Base-by-base conservation (phyloP, 768 basidiomycete species). In the Leccinum disarticulatum region DNA sequence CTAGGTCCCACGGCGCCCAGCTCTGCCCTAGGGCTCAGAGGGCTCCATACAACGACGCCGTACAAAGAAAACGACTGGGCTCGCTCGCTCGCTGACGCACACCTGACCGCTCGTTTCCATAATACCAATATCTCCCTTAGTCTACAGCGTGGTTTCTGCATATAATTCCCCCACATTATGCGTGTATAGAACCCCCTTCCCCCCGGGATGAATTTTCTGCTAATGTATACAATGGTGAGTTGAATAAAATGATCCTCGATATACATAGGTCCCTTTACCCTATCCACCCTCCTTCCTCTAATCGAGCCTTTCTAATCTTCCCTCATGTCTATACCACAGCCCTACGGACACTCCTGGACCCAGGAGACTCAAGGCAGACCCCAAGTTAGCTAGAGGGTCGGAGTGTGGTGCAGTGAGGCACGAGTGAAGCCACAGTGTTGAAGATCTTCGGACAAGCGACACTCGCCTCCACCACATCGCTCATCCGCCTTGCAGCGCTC, bases 271-370 rank as follows among this genome's bases (percentile, higher is more conserved):
- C 9, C 52, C 57, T 8, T 46, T 46, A 31, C 11, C 43, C 13
- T 36, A 30, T 5, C 14, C 33, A 35, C 13, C 30, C 10, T 4
- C 1, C 43, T 30, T 5, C 25, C 17, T 6, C 35, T 25, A 9
- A 51, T 52, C 3, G 41, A 22, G 0, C 67, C 65, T 0, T 68
- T 66, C 54, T 63, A 69, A 48, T 47, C 65, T 0, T 64, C 64
- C 30, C 66, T 63, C 0, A 48, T 25, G 2, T 25, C 25, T 25
- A 25, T 25, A 25, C 25, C 25, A 28, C 27, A 28, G 3, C 27
- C 27, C 27, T 28, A 28, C 27, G 27, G 27, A 4, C 27, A 28
- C 6, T 28, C 27, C 27, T 28, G 27, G 3, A 28, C 27, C 27
- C 27, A 4, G 27, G 27, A 28, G 27, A 28, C 27, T 28, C 27